Evolutionary conservation across 495 filamentous ascomycete genomes (phyloP).

Genomic region (Tuber microsphaerosporum): DNA sequence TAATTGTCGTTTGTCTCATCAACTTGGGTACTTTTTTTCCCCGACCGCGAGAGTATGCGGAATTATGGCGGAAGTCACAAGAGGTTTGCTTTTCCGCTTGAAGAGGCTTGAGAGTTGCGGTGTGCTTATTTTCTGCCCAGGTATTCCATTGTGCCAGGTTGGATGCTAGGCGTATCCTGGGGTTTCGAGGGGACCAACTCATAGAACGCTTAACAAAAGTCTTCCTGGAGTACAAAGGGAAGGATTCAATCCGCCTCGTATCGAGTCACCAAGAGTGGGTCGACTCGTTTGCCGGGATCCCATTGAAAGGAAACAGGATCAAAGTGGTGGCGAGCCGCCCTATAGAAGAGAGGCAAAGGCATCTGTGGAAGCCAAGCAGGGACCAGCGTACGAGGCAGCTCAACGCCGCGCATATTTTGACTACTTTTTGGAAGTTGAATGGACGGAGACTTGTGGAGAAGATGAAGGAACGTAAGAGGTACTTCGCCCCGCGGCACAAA

Average conservation of each 20-base stretch:
- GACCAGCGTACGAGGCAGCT: background rate
- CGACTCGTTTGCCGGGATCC: constrained; percentile 3
- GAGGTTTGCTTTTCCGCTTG: constrained; percentile 10
- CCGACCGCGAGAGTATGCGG: background rate
- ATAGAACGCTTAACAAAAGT: too few species aligned
- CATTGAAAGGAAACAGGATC: constrained; percentile 1
- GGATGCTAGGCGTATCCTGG: too few species aligned
- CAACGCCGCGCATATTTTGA: background rate
- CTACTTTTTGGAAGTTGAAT: too few species aligned
- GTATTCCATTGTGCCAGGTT: too few species aligned
- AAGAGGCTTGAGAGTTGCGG: background rate
- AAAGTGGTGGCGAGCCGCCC: background rate
- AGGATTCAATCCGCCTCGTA: too few species aligned
- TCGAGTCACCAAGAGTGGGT: background rate
- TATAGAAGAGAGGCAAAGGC: background rate
- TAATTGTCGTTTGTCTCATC: constrained; percentile 17
- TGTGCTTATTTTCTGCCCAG: too few species aligned
- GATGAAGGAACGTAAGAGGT: background rate
- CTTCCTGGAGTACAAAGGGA: too few species aligned
- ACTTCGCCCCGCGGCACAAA: background rate
- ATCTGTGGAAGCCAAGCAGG: background rate
- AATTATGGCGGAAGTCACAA: constrained; percentile 14
- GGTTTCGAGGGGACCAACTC: too few species aligned
- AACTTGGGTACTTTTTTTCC: constrained; percentile 12
- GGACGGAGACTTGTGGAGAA: too few species aligned